These are phyloP conservation scores for Coprinopsis cinerea DNA, from an alignment of 768 basidiomycete species.

Conservation along the genomic window DNA sequence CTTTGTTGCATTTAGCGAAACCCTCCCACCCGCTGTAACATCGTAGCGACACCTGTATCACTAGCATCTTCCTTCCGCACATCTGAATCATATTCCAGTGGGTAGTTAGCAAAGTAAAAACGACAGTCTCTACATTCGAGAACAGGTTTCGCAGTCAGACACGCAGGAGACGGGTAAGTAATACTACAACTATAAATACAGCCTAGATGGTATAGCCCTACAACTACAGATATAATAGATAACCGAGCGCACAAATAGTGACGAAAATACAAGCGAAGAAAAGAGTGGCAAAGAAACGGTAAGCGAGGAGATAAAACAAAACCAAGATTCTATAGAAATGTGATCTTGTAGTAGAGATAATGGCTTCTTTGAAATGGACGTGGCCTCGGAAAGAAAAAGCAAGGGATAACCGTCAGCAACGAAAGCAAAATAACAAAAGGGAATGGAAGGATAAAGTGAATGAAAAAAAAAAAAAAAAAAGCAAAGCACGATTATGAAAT, in stretches of 20 bases:
- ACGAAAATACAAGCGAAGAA: not conserved
- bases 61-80: no score
- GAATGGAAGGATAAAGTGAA: not conserved
- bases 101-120: not conserved
- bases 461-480: not conserved
- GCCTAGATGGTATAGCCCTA: constrained; percentile 7
- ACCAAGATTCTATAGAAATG: no score
- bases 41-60: no score
- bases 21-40: not conserved
- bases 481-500: constrained; percentile 6
- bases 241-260: not conserved
- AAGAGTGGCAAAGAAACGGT: not conserved
- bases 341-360: no score
- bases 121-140: not conserved
- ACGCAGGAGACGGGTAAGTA: not conserved
- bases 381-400: no score
- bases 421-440: no score
- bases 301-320: not conserved
- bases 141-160: not conserved
- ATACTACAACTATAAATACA: constrained; percentile 4
- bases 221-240: not conserved
- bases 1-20: not conserved
- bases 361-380: no score
- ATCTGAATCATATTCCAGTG: no score
- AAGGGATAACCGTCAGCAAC: no score